Conservation (phyloP, 2,329 filamentous ascomycete genomes). For the Cytospora piceicola region DNA sequence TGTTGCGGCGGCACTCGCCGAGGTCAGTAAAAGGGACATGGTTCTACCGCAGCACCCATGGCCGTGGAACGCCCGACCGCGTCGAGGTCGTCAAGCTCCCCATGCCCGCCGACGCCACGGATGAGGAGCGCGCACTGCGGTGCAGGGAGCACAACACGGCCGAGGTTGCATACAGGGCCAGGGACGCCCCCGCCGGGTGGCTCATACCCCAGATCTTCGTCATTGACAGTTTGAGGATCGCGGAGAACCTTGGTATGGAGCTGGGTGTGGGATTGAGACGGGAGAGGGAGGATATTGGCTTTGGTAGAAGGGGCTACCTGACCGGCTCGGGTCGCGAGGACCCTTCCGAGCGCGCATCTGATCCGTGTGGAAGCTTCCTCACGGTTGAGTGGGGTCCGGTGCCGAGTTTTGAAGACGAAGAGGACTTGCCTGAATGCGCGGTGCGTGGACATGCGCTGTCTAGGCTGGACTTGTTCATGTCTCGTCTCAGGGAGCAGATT, state of each 20-base stretch:
- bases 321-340: neutral
- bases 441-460: neutral
- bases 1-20: constrained; percentile 3
- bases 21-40: neutral
- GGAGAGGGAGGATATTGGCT: constrained; percentile 1
- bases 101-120: constrained; percentile 5
- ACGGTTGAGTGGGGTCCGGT: neutral
- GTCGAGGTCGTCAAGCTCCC: constrained; percentile 11
- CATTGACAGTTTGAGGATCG: neutral
- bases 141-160: constrained; percentile 10
- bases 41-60: neutral
- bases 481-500: neutral
- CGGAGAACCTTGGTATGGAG: neutral
- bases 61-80: constrained; percentile 10
- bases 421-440: neutral
- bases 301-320: neutral
- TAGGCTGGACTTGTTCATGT: neutral
- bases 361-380: neutral
- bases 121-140: constrained; percentile 7
- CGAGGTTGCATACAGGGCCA: constrained; percentile 2
- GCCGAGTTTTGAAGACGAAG: neutral
- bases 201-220: neutral
- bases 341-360: neutral
- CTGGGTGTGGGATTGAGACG: neutral
- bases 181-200: neutral